Conservation (phyloP, 208 protist species). For the Wallacemonas sp. region DNA sequence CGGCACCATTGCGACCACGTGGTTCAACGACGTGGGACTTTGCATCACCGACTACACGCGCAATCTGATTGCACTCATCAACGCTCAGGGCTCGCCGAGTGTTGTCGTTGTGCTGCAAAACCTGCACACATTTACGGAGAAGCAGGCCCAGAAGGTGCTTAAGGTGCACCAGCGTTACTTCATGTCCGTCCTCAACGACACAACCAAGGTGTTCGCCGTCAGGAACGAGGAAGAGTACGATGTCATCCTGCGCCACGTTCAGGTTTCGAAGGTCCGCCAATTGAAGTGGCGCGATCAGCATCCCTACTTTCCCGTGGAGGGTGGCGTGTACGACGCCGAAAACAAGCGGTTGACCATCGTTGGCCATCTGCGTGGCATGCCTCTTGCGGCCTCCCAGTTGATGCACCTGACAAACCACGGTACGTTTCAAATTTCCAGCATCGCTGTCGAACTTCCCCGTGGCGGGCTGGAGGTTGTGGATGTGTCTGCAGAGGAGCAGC, state of each 20-base stretch:
- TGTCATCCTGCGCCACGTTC: slow-evolving; percentile 61
- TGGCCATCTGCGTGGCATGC: slow-evolving; percentile 73
- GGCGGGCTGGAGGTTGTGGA: slow-evolving; percentile 50
- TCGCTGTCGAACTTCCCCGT: slow-evolving; percentile 29
- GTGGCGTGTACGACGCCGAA: slow-evolving; percentile 41
- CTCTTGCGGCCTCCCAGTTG: slow-evolving; percentile 76
- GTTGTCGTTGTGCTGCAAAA: slow-evolving; percentile 80
- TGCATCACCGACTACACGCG: slow-evolving; percentile 90
- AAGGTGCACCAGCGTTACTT: slow-evolving; percentile 88
- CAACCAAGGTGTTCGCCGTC: slow-evolving; percentile 66
- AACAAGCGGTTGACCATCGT: slow-evolving; percentile 60
- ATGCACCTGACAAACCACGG: slow-evolving; percentile 89
- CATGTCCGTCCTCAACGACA: slow-evolving; percentile 74
- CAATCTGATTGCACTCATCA: slow-evolving; percentile 70
- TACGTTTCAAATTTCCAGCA: slow-evolving; percentile 81
- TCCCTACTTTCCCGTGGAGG: slow-evolving; percentile 80
- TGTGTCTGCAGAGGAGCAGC: slow-evolving; percentile 45
- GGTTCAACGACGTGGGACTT: slow-evolving; percentile 84
- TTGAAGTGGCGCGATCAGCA: slow-evolving; percentile 87
- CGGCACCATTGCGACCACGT: slow-evolving; percentile 66
- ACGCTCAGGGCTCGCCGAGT: slow-evolving; percentile 73
- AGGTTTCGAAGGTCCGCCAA: slow-evolving; percentile 64
- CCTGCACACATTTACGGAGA: slow-evolving; percentile 76
- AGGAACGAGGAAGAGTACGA: slow-evolving; percentile 45
- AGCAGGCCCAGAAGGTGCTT: slow-evolving; percentile 74